A percentile compares a stretch with the other conserved stretches of the same genome.
Evolutionary conservation across 176 grass and related monocot species (phyloP).

Genomic region (Cenchrus purpureus): DNA sequence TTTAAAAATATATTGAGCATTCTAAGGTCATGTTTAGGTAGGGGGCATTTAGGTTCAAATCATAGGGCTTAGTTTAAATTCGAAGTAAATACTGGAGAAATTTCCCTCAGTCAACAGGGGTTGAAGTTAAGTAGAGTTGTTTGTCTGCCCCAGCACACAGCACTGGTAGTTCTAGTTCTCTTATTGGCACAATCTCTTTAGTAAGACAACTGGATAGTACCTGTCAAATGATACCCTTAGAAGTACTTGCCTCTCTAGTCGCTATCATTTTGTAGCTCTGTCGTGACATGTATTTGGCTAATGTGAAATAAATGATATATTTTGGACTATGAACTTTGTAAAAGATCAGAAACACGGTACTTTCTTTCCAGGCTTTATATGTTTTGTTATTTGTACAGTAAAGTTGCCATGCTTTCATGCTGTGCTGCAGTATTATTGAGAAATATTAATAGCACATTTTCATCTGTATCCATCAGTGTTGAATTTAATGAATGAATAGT

Average conservation of each 20-base stretch:
- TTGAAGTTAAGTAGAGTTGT: neutral
- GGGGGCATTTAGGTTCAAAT: neutral
- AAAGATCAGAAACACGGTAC: neutral
- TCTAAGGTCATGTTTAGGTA: neutral
- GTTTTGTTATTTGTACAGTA: neutral
- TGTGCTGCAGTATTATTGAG: neutral
- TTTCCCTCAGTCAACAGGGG: neutral
- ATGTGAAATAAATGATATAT: neutral
- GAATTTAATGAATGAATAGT: constrained; percentile 6
- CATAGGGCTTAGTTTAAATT: neutral
- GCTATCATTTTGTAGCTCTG: too few relatives aligned
- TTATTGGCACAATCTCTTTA: neutral
- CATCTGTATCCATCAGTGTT: constrained; percentile 1
- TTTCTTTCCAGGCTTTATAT: neutral
- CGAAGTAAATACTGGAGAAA: neutral
- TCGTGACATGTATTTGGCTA: neutral
- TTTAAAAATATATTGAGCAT: neutral
- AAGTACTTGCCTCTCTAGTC: neutral
- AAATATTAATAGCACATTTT: constrained; percentile 5
- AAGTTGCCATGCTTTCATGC: neutral
- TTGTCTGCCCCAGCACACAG: neutral
- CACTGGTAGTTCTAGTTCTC: neutral
- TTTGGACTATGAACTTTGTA: neutral
- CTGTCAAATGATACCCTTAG: neutral
- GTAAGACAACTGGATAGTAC: neutral